Evolutionary conservation across 495 filamentous ascomycete genomes (phyloP), one percentile per base, ranked within the genome.

Genomic region (Chaetomidium leptoderma): DNA sequence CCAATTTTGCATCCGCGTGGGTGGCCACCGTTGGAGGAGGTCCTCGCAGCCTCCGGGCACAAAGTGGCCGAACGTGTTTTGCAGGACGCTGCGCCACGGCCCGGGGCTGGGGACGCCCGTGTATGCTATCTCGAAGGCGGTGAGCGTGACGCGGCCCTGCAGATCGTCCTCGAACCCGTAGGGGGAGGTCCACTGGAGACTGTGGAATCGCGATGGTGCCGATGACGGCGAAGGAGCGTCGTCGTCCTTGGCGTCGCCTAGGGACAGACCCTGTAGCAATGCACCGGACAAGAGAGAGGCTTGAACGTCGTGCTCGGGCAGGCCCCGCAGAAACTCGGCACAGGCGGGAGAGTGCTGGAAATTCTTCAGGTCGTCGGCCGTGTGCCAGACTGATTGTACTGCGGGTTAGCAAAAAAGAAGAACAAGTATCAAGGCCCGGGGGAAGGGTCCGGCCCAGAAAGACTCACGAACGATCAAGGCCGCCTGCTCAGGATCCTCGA

Each of bases 401-500:
- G 23, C 16, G 3, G 35, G 35, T 36, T 11, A 36, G 35, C n/a
- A n/a, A n/a, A n/a, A n/a, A n/a, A n/a, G n/a, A n/a, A n/a, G n/a
- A n/a, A n/a, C n/a, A n/a, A n/a, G n/a, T n/a, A n/a, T 36, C 35
- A 36, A 11, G 35, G 3, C 16, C 4, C 7, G 32, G 11, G 32
- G 6, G 11, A 33, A 33, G 6, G 6, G 6, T 33, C 11, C 16
- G 5, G 3, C 36, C 36, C 16, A n/a, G 4, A 39, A 47, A 65
- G 0, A 63, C 63, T 53, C 36, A 68, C 66, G 3, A 29, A 66
- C 55, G 17, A 68, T 68, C 26, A 46, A 63, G 39, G 54, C 63
- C 47, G 66, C 66, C 57, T 66, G 58, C 63, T 68, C 63, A 11
- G 66, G 66, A 32, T 62, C n/a, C 0, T 64, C 63, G 45, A 66